These are phyloP conservation scores for Lentinula boryana DNA, from an alignment of 768 basidiomycete genomes.

Conservation along the genomic window DNA sequence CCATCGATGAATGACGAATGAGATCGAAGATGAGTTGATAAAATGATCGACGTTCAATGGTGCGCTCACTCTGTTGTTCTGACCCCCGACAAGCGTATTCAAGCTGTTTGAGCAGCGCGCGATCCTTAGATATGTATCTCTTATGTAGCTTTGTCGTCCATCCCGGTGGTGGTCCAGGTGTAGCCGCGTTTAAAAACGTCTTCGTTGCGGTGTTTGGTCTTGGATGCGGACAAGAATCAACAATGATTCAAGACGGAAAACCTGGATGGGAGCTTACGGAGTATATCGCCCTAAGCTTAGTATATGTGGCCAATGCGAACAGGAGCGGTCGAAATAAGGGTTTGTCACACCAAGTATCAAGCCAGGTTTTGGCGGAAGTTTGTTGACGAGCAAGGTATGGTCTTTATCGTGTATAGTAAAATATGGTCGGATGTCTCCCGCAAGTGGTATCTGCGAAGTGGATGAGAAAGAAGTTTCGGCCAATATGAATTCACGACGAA, in stretches of 20 bases:
- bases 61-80: constrained; percentile 44
- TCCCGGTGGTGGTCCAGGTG: constrained; percentile 57
- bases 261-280: constrained; percentile 25
- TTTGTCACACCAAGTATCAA: constrained; percentile 83
- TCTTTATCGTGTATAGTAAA: constrained; percentile 97
- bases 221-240: not conserved
- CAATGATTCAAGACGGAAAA: not conserved
- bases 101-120: constrained; percentile 61
- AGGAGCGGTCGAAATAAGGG: constrained; percentile 76
- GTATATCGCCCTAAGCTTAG: constrained; percentile 57
- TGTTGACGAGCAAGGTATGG: constrained; percentile 67
- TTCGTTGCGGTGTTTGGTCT: constrained; percentile 15
- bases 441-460: constrained; percentile 62
- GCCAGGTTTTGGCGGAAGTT: constrained; percentile 73
- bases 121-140: constrained; percentile 83
- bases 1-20: too few species aligned
- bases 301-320: constrained; percentile 82
- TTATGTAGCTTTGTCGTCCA: constrained; percentile 79
- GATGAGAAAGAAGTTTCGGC: not conserved
- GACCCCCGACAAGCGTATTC: constrained; percentile 53
- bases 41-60: constrained; percentile 4
- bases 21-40: not conserved
- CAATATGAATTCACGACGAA: constrained; percentile 22
- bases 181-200: constrained; percentile 13
- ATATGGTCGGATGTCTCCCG: constrained; percentile 86